A percentile compares a stretch with the other conserved stretches of the same genome.
Conservation (phyloP, 306 rosid genomes). For the Hippophae gyantsensis region DNA sequence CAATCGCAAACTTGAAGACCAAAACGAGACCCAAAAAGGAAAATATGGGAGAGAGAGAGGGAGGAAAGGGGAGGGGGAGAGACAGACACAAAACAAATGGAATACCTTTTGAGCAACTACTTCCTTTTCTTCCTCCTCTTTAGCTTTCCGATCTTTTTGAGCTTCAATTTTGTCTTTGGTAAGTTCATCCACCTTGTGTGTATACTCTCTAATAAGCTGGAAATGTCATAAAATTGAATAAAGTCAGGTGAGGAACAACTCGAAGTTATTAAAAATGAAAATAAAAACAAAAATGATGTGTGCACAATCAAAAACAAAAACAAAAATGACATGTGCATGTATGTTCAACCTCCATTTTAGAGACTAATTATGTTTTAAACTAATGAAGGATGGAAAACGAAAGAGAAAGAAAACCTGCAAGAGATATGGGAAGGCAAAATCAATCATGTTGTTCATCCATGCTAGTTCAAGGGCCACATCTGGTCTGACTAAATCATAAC, state of each 20-base stretch:
- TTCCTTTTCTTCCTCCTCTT: constrained; percentile 83
- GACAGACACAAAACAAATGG: background rate
- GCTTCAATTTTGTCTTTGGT: constrained; percentile 82
- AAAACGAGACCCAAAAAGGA: too few relatives aligned
- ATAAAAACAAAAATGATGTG: background rate
- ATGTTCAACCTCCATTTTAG: too few relatives aligned
- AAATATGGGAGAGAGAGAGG: too few relatives aligned
- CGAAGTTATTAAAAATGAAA: background rate
- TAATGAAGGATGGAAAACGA: background rate
- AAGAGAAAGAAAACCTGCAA: constrained; percentile 48
- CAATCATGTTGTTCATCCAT: constrained; percentile 84
- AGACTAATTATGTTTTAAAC: background rate
- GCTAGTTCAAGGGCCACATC: constrained; percentile 89
- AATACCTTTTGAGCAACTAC: constrained; percentile 77
- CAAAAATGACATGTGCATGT: background rate
- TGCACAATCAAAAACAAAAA: background rate
- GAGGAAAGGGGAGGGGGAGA: too few relatives aligned
- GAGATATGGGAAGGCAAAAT: constrained; percentile 85
- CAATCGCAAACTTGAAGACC: background rate
- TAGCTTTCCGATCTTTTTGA: constrained; percentile 57
- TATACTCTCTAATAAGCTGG: constrained; percentile 83
- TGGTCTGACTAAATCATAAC: constrained; percentile 81
- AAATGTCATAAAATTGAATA: constrained; percentile 5
- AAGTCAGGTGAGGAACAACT: constrained; percentile 6
- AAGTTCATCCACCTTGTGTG: constrained; percentile 88